Base-by-base conservation (phyloP, 768 basidiomycete genomes). In the Lyophyllum atratum region DNA sequence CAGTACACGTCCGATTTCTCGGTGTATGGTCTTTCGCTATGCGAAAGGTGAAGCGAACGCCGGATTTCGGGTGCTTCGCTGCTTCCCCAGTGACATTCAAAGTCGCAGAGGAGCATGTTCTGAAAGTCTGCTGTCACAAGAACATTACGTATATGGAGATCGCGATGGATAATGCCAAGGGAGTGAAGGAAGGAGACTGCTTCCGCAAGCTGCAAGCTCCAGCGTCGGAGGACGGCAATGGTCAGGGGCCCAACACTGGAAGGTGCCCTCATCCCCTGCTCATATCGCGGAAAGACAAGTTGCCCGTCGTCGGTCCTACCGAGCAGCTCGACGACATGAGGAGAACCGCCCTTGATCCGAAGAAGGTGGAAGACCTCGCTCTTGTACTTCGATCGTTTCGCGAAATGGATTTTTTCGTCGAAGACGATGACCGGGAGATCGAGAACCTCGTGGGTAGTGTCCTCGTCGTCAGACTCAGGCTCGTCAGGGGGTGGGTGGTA, bases 1-100 rank as follows among this genome's bases (percentile, higher is more conserved):
- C 34, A n/a, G 26, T 43, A 56, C 42, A 56, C 49, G 19, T 56
- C 55, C 25, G 55, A 37, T 22, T 51, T 22, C 45, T 52, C 37
- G 10, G 43, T 51, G 15, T 39, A 52, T 2, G 55, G 49, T 25
- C n/a, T 15, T 51, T 56, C 49, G 24, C 21, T n/a, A 24, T 47
- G 8, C 49, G 3, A 19, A n/a, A n/a, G n/a, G n/a, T 15, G 15
- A 19, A 4, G 19, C 47, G 21, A 3, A 28, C 2, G n/a, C n/a
- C n/a, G 24, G 4, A 12, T 58, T 42, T 33, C 39, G 19, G n/a
- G 40, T 52, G 3, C n/a, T 24, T 14, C 8, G 17, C 14, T 3
- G 4, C 4, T 8, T 15, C 37, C 46, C 29, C 47, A 53, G 9
- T 29, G 46, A 34, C 51, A 24, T 49, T 53, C 46, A 10, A 58